Conservation (phyloP, 768 basidiomycete genomes). For the Roridomyces roridus region DNA sequence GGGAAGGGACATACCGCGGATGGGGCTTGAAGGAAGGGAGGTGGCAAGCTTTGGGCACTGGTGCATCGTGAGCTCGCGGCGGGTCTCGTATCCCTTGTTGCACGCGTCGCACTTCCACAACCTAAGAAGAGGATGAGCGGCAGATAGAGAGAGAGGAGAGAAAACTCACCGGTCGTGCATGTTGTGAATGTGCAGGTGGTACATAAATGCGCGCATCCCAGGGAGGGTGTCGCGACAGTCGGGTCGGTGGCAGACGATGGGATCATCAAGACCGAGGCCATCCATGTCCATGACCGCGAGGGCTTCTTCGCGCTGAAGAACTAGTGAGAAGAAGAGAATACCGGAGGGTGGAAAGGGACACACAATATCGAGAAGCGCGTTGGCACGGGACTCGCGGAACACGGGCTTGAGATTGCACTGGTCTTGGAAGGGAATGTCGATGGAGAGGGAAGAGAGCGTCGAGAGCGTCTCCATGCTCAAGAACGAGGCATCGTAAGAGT, state of each 20-base stretch:
- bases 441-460: constrained; percentile 7
- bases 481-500: not conserved
- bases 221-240: constrained; percentile 42
- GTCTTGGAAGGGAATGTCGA: constrained; percentile 19
- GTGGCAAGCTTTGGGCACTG: constrained; percentile 3
- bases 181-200: constrained; percentile 42
- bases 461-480: not conserved
- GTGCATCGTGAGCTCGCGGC: constrained; percentile 4
- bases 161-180: constrained; percentile 28
- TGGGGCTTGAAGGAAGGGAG: not conserved
- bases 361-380: constrained; percentile 46
- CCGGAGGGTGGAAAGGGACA: constrained; percentile 26
- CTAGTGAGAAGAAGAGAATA: not conserved
- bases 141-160: no score
- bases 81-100: not conserved
- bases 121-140: no score
- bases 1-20: no score
- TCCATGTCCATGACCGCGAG: no score
- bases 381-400: constrained; percentile 41
- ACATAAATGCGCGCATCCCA: constrained; percentile 37
- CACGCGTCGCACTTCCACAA: not conserved
- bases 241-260: constrained; percentile 48
- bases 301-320: constrained; percentile 20
- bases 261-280: no score
- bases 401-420: constrained; percentile 34